Conservation (phyloP, 345 rosid species). For the Tarenaya hassleriana region DNA sequence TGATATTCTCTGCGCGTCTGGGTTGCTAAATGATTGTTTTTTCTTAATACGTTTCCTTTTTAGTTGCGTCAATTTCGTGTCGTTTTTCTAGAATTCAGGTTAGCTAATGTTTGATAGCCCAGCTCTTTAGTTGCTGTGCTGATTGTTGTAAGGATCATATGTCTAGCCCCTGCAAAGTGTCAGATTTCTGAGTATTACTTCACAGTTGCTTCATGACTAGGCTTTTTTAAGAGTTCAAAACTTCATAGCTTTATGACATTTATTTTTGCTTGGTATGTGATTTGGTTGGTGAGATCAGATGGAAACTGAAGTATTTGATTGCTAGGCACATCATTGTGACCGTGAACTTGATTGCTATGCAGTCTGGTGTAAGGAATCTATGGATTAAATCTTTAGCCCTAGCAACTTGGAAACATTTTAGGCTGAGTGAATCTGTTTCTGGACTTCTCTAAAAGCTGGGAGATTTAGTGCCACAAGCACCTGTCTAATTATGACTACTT, state of each 20-base stretch:
- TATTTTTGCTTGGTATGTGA: slow-evolving; percentile 10
- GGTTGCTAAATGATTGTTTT: too few species aligned
- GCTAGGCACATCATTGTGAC: too few species aligned
- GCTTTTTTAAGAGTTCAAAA: not conserved
- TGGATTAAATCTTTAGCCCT: slow-evolving; percentile 4
- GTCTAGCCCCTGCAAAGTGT: not conserved
- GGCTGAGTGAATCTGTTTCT: slow-evolving; percentile 5
- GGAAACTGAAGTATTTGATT: too few species aligned
- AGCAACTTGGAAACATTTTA: not conserved
- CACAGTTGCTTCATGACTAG: not conserved
- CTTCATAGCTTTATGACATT: not conserved
- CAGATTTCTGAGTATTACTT: slow-evolving; percentile 16
- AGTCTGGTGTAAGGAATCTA: too few species aligned
- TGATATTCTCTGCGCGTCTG: too few species aligned
- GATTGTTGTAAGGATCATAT: not conserved
- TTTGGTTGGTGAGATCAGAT: too few species aligned
- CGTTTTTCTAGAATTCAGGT: too few species aligned
- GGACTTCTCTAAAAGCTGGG: slow-evolving; percentile 19
- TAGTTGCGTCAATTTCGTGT: not conserved
- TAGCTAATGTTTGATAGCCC: not conserved
- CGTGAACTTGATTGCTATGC: too few species aligned
- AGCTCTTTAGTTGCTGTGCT: not conserved
- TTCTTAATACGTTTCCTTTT: too few species aligned
- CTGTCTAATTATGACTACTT: slow-evolving; percentile 42
- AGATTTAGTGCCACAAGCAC: slow-evolving; percentile 21